Evolutionary conservation across 345 rosid genomes (phyloP).

Genomic region (Durio zibethinus): DNA sequence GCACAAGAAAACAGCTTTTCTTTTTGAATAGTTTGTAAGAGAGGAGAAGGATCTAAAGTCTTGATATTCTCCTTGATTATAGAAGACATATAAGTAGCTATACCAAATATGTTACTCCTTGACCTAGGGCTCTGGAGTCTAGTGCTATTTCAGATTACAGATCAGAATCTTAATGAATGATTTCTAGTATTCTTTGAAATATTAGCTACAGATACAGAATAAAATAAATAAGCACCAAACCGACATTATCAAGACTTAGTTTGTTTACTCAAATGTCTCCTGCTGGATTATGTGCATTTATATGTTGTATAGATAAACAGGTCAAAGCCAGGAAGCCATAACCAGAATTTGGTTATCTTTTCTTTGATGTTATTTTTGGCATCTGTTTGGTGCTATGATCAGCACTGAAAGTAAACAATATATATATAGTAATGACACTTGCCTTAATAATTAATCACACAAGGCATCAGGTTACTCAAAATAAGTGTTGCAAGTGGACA

Average conservation of each 20-base stretch:
- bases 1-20: too few relatives aligned
- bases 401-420: background rate
- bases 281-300: slow-evolving; percentile 1
- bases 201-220: background rate
- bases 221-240: background rate
- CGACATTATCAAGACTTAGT: background rate
- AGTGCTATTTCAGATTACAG: background rate
- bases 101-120: background rate
- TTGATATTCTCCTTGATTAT: background rate
- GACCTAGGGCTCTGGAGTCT: background rate
- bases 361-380: background rate
- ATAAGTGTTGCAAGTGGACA: background rate
- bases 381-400: background rate
- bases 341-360: background rate
- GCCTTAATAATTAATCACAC: background rate
- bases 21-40: background rate
- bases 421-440: background rate
- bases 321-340: background rate
- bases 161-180: background rate
- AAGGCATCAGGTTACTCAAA: background rate
- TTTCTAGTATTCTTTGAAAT: background rate
- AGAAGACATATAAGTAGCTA: too few relatives aligned
- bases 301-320: background rate
- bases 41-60: background rate
- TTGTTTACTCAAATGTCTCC: background rate